phyloP scores from a whole-genome alignment of 805 yeast genomes.

The Ogataea thermomethanolica region DNA sequence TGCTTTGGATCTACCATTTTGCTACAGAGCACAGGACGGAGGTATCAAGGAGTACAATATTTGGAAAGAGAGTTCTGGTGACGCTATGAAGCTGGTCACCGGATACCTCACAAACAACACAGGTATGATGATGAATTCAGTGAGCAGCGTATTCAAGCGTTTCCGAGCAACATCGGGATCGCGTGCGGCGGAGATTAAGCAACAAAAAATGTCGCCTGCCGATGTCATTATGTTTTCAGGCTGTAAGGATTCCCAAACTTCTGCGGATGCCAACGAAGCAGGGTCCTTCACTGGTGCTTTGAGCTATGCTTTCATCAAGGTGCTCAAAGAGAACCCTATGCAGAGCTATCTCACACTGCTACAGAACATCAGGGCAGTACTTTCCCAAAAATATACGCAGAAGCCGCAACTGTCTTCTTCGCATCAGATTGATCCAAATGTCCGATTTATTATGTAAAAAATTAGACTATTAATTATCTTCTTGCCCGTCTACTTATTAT shows the following conservation, averaged over 20 bases:
- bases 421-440: slow-evolving; percentile 69
- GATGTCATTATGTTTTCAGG: slow-evolving; percentile 77
- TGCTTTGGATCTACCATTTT: slow-evolving; percentile 73
- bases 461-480: neutral
- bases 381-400: slow-evolving; percentile 66
- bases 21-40: slow-evolving; percentile 75
- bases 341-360: slow-evolving; percentile 68
- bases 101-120: slow-evolving; percentile 61
- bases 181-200: slow-evolving; percentile 41
- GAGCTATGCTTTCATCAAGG: slow-evolving; percentile 73
- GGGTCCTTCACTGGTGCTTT: slow-evolving; percentile 80
- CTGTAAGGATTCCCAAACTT: slow-evolving; percentile 79
- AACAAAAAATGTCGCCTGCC: slow-evolving; percentile 65
- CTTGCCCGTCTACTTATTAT: neutral
- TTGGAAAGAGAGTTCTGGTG: slow-evolving; percentile 70
- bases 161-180: slow-evolving; percentile 31
- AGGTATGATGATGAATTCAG: slow-evolving; percentile 39
- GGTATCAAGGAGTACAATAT: slow-evolving; percentile 76
- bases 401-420: slow-evolving; percentile 80
- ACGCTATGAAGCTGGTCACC: slow-evolving; percentile 54
- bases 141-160: slow-evolving; percentile 33
- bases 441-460: slow-evolving; percentile 35
- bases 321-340: slow-evolving; percentile 54
- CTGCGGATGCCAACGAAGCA: slow-evolving; percentile 75
- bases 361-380: slow-evolving; percentile 63